These are phyloP conservation scores for Allomyces macrogynus DNA, from an alignment of 192 early-diverging fungal species.

Conservation along the genomic window DNA sequence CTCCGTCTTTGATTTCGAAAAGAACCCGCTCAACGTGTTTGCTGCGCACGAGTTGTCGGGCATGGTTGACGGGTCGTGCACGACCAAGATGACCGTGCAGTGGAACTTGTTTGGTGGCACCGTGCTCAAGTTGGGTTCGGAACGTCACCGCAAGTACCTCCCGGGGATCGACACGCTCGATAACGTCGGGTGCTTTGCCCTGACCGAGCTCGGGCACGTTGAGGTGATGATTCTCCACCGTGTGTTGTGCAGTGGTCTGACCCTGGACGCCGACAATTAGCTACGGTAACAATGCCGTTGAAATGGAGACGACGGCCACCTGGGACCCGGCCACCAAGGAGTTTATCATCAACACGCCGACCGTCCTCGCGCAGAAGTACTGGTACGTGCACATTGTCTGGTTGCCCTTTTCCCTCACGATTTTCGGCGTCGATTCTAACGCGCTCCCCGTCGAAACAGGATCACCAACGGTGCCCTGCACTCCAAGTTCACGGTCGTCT, in stretches of 20 bases:
- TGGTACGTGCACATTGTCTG: no score
- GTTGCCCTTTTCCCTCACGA: background rate
- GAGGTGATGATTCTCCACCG: no score
- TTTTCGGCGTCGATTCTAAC: background rate
- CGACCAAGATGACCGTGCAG: conserved; percentile 33
- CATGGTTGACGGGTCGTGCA: conserved; percentile 46
- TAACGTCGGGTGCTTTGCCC: conserved; percentile 49
- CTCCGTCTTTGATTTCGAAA: conserved; percentile 46
- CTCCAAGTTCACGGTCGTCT: conserved; percentile 49
- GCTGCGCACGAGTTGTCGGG: conserved; percentile 53
- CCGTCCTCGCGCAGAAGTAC: conserved; percentile 51
- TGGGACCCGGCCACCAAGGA: conserved; percentile 35
- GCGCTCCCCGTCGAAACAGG: conserved; percentile 13
- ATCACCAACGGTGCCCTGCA: conserved; percentile 58
- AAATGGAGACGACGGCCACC: conserved; percentile 53
- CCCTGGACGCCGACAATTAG: no score
- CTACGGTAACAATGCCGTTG: conserved; percentile 52
- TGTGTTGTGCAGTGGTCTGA: no score
- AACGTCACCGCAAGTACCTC: conserved; percentile 43
- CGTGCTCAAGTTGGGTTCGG: conserved; percentile 48
- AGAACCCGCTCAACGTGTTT: conserved; percentile 43
- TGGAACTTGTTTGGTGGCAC: conserved; percentile 43
- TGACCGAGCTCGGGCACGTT: conserved; percentile 51
- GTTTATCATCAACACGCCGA: conserved; percentile 53
- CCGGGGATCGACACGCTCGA: conserved; percentile 40